Evolutionary conservation across 1,284 basidiomycete species (phyloP), one percentile per base, ranked within the genome.

Genomic region (Melampsora americana): DNA sequence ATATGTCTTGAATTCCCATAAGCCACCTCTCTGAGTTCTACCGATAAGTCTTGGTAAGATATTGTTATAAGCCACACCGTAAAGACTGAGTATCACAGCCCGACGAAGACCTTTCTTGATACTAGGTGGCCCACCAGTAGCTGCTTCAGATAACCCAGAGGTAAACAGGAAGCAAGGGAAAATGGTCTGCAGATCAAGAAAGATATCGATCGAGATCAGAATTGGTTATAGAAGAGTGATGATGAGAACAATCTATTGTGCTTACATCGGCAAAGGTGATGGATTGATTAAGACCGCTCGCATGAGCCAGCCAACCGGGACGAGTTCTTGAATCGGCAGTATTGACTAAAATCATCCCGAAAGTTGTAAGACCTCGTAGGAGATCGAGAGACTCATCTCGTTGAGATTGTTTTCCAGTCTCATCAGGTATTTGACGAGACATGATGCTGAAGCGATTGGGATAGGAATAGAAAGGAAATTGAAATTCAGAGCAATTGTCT

Each of bases 231-330:
- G 5, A 14, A 2, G 48, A 2, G 48, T 39, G 23, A 35, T 35
- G 35, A 35, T 35, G 35, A 53, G 50, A 53, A 35, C 9, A 35
- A 35, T 53, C 50, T 4, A 5, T 53, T n/a, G 35, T 28, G 56
- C 64, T 16, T 7, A 75, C 72, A 62, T 75, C 72, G 35, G 72
- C 72, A 66, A 75, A 75, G 26, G 72, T 61, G 56, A 75, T 75
- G 11, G 65, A 32, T 12, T 75, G 39, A 32, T 48, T 3, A 42
- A 75, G 42, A 20, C 35, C 35, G 12, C 7, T 53, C 6, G 72
- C 46, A 64, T 75, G 72, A 14, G 56, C 35, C 14, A 75, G 59
- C 50, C 65, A 67, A 20, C 3, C 1, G 11, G 72, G 72, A n/a
- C 50, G 62, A 30, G 60, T 26, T 23, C 44, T 42, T 26, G 71